A percentile compares a stretch with the other conserved stretches of the same genome.
These are phyloP conservation scores for Phytophthora cactorum DNA, from an alignment of 352 stramenopile species.

Conservation along the genomic window DNA sequence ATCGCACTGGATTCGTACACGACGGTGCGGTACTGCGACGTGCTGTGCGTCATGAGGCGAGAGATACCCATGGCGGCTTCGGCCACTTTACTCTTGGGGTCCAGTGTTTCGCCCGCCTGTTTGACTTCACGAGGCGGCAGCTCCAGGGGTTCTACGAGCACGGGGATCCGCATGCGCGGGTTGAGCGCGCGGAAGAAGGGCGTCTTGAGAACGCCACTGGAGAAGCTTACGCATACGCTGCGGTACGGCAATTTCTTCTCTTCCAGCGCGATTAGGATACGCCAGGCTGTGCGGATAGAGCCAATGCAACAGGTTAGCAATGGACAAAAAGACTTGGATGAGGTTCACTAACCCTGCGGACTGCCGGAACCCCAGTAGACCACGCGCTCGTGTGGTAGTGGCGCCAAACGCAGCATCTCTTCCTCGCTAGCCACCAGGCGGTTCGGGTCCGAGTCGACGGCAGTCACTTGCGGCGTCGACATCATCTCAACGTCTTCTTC, in stretches of 20 bases:
- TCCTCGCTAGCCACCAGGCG: conserved; percentile 54
- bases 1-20: conserved; percentile 85
- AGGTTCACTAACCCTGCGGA: conserved; percentile 61
- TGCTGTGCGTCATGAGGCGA: conserved; percentile 35
- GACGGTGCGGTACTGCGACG: conserved; percentile 53
- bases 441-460: conserved; percentile 19
- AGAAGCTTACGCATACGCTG: conserved; percentile 86
- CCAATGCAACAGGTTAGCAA: not conserved
- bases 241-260: conserved; percentile 82
- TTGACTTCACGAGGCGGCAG: not conserved
- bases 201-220: conserved; percentile 82
- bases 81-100: conserved; percentile 32
- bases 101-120: conserved; percentile 2
- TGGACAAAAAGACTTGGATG: not conserved
- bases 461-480: conserved; percentile 9
- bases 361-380: conserved; percentile 87
- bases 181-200: conserved; percentile 80
- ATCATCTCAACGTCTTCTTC: conserved; percentile 9
- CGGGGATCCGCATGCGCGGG: conserved; percentile 81
- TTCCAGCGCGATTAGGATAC: conserved; percentile 82
- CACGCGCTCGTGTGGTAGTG: conserved; percentile 71
- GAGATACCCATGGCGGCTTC: conserved; percentile 45
- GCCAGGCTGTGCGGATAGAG: conserved; percentile 56
- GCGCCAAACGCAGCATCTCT: conserved; percentile 61
- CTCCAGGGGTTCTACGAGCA: conserved; percentile 75